Evolutionary conservation across 192 early-diverging fungal species (phyloP).

Genomic region (Coemansia sp.): DNA sequence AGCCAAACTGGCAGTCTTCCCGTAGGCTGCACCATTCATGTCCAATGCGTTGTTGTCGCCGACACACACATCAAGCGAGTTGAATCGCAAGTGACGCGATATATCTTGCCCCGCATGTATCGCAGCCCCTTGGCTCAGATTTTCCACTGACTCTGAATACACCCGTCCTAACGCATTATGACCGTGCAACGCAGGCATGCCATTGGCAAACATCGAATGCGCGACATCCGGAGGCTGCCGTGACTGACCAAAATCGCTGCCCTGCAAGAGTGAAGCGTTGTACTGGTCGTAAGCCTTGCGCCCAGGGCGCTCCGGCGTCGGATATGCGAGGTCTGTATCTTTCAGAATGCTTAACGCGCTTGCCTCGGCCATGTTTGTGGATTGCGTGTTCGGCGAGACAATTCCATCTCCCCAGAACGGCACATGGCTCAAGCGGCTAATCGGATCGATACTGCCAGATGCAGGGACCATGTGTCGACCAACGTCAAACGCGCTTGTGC

Average conservation of each 20-base stretch:
- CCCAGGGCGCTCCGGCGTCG: slow-evolving; percentile 27
- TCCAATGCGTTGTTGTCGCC: background rate
- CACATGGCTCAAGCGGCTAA: slow-evolving; percentile 7
- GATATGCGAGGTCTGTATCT: slow-evolving; percentile 52
- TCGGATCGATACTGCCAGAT: slow-evolving; percentile 11
- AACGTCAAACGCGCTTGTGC: background rate
- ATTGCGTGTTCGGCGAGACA: slow-evolving; percentile 13
- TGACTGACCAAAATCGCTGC: slow-evolving; percentile 8
- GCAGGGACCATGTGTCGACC: slow-evolving; percentile 2
- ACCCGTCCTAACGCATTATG: slow-evolving; percentile 8
- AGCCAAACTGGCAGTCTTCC: background rate
- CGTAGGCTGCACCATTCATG: no score
- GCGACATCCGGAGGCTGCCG: slow-evolving; percentile 6
- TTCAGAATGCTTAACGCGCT: slow-evolving; percentile 54
- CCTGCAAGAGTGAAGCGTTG: background rate
- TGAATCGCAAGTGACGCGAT: slow-evolving; percentile 17
- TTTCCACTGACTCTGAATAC: slow-evolving; percentile 5
- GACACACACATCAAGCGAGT: slow-evolving; percentile 1
- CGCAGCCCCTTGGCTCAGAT: background rate
- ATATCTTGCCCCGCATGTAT: background rate
- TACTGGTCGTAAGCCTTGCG: slow-evolving; percentile 5
- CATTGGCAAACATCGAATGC: slow-evolving; percentile 17
- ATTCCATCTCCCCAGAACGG: slow-evolving; percentile 16
- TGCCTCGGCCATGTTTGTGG: slow-evolving; percentile 46
- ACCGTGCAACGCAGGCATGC: background rate